Base-by-base conservation (phyloP, 768 basidiomycete species). In the Collybia mongolica region DNA sequence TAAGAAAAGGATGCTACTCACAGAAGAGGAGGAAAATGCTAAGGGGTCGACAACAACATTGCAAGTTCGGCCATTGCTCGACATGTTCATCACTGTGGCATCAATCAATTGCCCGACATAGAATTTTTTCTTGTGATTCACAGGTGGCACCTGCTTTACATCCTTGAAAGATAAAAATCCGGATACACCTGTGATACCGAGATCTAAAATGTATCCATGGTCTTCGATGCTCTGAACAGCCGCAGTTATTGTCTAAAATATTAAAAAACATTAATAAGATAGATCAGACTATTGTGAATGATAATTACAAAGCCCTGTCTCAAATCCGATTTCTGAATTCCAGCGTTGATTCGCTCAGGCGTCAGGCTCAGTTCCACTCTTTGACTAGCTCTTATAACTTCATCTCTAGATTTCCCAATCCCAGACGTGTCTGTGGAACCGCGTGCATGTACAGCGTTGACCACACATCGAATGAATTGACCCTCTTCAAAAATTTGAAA, bases 161-260 rank as follows among this genome's bases (percentile, higher is more conserved):
- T 92, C 88, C 60, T 85, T 84, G 73, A 90, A 90, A 1, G 86
- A 77, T 41, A 98, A 65, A 68, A 98, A 99, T 37, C 91, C 91
- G 52, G 90, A 82, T 28, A 90, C 66, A n/a, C 79, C 84, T 8
- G 82, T 65, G 15, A 97, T 61, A 2, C 94, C 96, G 35, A 97
- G 72, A 56, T 94, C 91, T 6, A 99, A 75, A 49, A 87, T 81
- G 70, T 96, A 98, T 1, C 97, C 95, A 65, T 97, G 92, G 61
- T 98, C 97, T 70, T 99, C 97, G 15, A 90, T 72, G 59, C 87
- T 91, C 68, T 84, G 85, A 44, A 96, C 76, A 28, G 86, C 81
- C 11, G 83, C 90, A 0, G 86, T 80, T 39, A 97, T 61, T 18
- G 83, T 84, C 93, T 95, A 61, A 47, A 5, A 5, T 5, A 17